Evolutionary conservation across 169 alveolate species (phyloP).

Genomic region (Plasmodium cynomolgi): DNA sequence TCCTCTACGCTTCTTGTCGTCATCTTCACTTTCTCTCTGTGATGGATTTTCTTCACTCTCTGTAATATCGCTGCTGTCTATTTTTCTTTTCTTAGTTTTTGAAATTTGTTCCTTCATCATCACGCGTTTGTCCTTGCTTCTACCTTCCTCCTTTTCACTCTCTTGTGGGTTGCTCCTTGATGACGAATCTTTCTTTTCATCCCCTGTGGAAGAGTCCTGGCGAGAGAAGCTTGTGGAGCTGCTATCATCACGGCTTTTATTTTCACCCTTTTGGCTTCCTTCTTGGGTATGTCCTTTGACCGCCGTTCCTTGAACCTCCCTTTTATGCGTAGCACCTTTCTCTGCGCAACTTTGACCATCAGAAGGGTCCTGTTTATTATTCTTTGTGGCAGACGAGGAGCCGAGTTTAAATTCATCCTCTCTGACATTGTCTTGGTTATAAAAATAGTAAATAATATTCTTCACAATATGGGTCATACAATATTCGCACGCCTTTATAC

Average conservation of each 20-base stretch:
- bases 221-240: background rate
- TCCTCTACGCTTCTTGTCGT: background rate
- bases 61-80: background rate
- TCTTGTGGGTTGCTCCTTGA: background rate
- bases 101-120: background rate
- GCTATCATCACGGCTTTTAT: background rate
- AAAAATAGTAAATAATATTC: constrained; percentile 53
- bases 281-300: background rate
- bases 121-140: background rate
- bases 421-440: constrained; percentile 21
- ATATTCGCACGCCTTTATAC: constrained; percentile 72
- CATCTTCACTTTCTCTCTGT: background rate
- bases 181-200: background rate
- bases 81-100: background rate
- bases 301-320: background rate
- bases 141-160: constrained; percentile 4
- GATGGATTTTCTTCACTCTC: background rate
- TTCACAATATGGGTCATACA: constrained; percentile 52
- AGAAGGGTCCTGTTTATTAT: background rate
- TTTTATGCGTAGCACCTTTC: background rate
- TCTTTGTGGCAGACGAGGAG: background rate
- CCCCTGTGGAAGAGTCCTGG: background rate
- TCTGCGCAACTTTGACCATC: background rate
- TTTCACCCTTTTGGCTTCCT: background rate
- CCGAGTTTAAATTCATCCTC: constrained; percentile 1